Percentiles rank a stretch among this genome's conserved stretches.
Evolutionary conservation across 1,139 yeast species (phyloP).

Genomic region (Hemisphaericaspora subhashii): DNA sequence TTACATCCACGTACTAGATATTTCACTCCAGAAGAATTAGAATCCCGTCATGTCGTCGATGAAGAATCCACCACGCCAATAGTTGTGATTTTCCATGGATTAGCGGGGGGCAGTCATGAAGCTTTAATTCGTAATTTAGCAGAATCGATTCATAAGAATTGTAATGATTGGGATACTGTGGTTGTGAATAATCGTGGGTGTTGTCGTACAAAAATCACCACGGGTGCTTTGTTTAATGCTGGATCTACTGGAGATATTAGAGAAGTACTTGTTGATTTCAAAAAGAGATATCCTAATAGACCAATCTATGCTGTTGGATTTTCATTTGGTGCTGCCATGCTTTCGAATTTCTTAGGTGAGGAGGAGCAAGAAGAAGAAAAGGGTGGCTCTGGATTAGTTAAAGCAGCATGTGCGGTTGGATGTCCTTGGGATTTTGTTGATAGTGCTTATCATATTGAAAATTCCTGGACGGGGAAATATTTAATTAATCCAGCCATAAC

Average conservation of each 20-base stretch:
- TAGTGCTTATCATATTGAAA: slow-evolving; percentile 51
- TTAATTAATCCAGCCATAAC: slow-evolving; percentile 70
- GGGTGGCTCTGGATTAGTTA: slow-evolving; percentile 44
- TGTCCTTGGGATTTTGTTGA: slow-evolving; percentile 83
- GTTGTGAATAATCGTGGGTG: slow-evolving; percentile 87
- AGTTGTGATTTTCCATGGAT: slow-evolving; percentile 74
- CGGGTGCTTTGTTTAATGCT: slow-evolving; percentile 75
- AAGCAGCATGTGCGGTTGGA: slow-evolving; percentile 68
- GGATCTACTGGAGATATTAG: slow-evolving; percentile 72
- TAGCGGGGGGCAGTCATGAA: slow-evolving; percentile 93
- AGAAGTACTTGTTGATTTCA: slow-evolving; percentile 55
- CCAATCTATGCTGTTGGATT: slow-evolving; percentile 78
- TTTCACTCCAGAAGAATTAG: slow-evolving; percentile 45
- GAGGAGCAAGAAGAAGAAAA: slow-evolving; percentile 44
- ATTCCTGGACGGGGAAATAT: slow-evolving; percentile 58
- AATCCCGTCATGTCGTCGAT: slow-evolving; percentile 27
- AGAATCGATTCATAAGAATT: slow-evolving; percentile 28
- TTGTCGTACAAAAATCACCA: slow-evolving; percentile 75
- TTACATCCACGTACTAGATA: slow-evolving; percentile 80
- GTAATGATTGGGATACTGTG: slow-evolving; percentile 53
- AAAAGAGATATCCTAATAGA: slow-evolving; percentile 62
- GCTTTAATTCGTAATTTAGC: slow-evolving; percentile 73
- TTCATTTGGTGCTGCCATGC: slow-evolving; percentile 83
- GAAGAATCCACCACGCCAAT: slow-evolving; percentile 50
- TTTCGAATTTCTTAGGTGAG: slow-evolving; percentile 80